Percentiles rank a stretch among this genome's conserved stretches.
These are phyloP conservation scores for Trichoderma lentiforme DNA, from an alignment of 2,329 filamentous ascomycete species.

Conservation along the genomic window DNA sequence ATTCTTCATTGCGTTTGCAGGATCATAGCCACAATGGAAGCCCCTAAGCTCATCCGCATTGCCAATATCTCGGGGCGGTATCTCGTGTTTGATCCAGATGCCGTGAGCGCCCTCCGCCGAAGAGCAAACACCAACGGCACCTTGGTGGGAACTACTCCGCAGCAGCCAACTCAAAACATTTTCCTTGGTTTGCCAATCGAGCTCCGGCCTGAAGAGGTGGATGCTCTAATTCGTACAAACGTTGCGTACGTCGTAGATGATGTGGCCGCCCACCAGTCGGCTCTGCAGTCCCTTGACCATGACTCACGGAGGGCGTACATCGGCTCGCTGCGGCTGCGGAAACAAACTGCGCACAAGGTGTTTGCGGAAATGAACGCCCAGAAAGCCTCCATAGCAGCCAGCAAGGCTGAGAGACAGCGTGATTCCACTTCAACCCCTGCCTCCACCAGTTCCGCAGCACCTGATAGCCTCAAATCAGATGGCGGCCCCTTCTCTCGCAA, in stretches of 20 bases:
- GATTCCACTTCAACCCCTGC: neutral
- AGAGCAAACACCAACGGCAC: slow-evolving; percentile 82
- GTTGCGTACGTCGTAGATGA: slow-evolving; percentile 82
- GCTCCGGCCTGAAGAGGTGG: slow-evolving; percentile 86
- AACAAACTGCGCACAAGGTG: slow-evolving; percentile 40
- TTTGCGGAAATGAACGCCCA: slow-evolving; percentile 40
- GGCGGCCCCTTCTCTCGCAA: neutral
- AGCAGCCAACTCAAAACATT: slow-evolving; percentile 91
- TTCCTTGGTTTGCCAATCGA: slow-evolving; percentile 87
- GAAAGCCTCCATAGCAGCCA: slow-evolving; percentile 31
- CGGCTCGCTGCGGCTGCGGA: slow-evolving; percentile 49
- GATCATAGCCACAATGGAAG: slow-evolving; percentile 25
- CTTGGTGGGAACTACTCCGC: slow-evolving; percentile 81
- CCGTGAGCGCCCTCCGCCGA: slow-evolving; percentile 73
- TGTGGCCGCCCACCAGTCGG: slow-evolving; percentile 62
- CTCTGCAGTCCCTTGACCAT: slow-evolving; percentile 55
- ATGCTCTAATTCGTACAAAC: slow-evolving; percentile 72
- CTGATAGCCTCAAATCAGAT: neutral
- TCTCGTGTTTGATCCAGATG: slow-evolving; percentile 83
- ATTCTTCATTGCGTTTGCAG: neutral
- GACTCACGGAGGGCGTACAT: slow-evolving; percentile 62
- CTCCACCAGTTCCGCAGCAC: neutral
- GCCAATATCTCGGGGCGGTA: slow-evolving; percentile 77
- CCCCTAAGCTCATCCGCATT: slow-evolving; percentile 62
- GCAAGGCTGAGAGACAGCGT: neutral